Evolutionary conservation across 2,329 filamentous ascomycete species (phyloP).

Genomic region (Nannizziopsis barbatae): DNA sequence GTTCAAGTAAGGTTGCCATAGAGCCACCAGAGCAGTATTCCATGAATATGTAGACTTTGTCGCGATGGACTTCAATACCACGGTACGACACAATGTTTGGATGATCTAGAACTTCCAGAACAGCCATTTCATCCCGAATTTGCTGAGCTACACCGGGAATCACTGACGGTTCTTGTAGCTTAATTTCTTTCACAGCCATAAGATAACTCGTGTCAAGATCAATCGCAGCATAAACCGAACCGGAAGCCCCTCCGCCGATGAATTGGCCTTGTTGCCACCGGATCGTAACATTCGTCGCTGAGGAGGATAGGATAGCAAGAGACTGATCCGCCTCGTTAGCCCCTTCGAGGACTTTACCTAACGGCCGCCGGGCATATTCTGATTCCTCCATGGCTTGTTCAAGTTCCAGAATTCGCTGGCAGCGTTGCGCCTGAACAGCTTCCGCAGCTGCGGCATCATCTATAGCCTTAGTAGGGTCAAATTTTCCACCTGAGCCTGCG

Average conservation of each 20-base stretch:
- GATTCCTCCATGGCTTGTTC: constrained; percentile 69
- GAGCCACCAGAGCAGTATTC: constrained; percentile 96
- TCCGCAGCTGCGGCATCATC: constrained; percentile 78
- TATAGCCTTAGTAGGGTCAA: constrained; percentile 62
- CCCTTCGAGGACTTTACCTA: constrained; percentile 84
- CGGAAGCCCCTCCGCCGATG: constrained; percentile 92
- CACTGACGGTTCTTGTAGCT: constrained; percentile 87
- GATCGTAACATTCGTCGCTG: constrained; percentile 86
- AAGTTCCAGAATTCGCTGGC: constrained; percentile 60
- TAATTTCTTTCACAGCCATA: constrained; percentile 98
- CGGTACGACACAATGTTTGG: constrained; percentile 97
- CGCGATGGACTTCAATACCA: constrained; percentile 93
- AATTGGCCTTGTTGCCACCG: constrained; percentile 99
- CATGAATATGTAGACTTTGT: constrained; percentile 99
- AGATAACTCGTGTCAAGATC: constrained; percentile 91
- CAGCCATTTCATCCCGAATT: constrained; percentile 94
- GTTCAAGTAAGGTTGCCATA: constrained; percentile 76
- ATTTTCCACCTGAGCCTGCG: constrained; percentile 60
- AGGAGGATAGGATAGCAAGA: constrained; percentile 83
- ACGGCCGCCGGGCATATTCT: constrained; percentile 71
- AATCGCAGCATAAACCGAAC: constrained; percentile 93
- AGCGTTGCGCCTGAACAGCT: constrained; percentile 63
- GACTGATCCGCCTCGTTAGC: constrained; percentile 94
- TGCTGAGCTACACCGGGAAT: constrained; percentile 90
- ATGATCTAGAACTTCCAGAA: constrained; percentile 88